Conservation (phyloP, 1,284 basidiomycete genomes). For the Hemileia vastatrix region DNA sequence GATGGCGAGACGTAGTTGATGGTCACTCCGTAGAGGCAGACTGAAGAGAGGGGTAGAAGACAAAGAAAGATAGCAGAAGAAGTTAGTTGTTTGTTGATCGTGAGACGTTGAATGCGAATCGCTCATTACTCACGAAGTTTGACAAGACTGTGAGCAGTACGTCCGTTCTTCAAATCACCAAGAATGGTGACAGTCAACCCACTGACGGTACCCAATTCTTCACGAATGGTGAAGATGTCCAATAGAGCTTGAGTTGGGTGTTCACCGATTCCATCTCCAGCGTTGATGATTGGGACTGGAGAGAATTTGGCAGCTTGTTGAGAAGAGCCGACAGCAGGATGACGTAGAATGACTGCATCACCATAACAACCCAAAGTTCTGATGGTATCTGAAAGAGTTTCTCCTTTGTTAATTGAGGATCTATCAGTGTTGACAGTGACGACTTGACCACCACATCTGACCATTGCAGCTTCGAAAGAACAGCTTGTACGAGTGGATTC, state of each 20-base stretch:
- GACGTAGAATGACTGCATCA: conserved; percentile 86
- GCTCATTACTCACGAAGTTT: conserved; percentile 51
- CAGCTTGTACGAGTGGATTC: conserved; percentile 88
- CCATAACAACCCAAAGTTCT: conserved; percentile 90
- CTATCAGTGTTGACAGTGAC: conserved; percentile 68
- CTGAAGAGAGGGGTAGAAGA: no score
- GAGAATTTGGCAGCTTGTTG: conserved; percentile 86
- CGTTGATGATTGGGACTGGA: conserved; percentile 89
- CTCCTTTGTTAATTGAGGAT: conserved; percentile 87
- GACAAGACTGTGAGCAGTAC: conserved; percentile 92
- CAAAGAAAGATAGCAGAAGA: no score
- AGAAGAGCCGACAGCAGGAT: conserved; percentile 86
- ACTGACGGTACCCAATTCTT: conserved; percentile 93
- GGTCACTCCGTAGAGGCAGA: conserved; percentile 71
- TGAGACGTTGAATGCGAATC: no score
- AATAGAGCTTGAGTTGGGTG: conserved; percentile 93
- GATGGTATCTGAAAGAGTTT: conserved; percentile 84
- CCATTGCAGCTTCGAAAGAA: conserved; percentile 98
- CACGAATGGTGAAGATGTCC: conserved; percentile 94
- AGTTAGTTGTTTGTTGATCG: no score
- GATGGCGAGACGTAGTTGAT: conserved; percentile 91
- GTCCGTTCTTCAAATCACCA: conserved; percentile 94
- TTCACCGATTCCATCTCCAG: conserved; percentile 92
- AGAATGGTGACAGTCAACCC: conserved; percentile 84
- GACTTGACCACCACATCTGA: conserved; percentile 89